Evolutionary conservation across 1,139 yeast species (phyloP), one percentile per base, ranked within the genome.

Genomic region (Spencermartinsiella ligniputridi): DNA sequence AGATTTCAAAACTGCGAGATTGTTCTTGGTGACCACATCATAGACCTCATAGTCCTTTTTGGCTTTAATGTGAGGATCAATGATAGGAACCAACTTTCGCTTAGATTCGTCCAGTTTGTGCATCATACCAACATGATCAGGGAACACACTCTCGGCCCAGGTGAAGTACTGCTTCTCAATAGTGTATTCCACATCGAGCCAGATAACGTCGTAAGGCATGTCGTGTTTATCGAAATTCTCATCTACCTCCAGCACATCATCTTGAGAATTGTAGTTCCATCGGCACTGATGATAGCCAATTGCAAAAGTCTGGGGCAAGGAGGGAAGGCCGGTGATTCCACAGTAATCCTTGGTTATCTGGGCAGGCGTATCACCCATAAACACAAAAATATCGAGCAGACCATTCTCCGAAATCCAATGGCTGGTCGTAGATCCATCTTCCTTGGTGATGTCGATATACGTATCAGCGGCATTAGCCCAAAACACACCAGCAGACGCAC

Each of bases 391-490:
- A 61, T 92, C 97, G 42, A 92, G 55, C 19, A 83, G 66, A 18
- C 98, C 97, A 54, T 80, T 78, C 63, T 92, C 99, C 0, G 96
- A 87, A 52, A 92, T 86, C 97, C 97, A 92, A 63, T 92, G 98
- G n/a, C 46, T 29, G 1, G 64, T 57, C 2, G 60, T 50, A n/a
- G 39, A 47, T 27, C 40, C 42, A 1, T 51, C 58, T 13, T 43
- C 51, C 71, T 58, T 72, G 36, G 55, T 69, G 39, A 94, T 78
- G 59, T 92, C 96, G 43, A 92, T 70, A 69, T 82, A 90, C 0
- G 97, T 89, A 59, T 92, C 98, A 1, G 98, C 97, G 44, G 88
- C 77, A 60, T 90, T 92, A 43, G 87, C 70, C 97, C 98, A 92
- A 57, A 90, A 89, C 6, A 92, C 61, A 11, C 96, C 97, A 4